Percentiles rank a stretch among this genome's conserved stretches.
phyloP scores from a whole-genome alignment of 352 stramenopile species.

The Thalassiosira allenii region DNA sequence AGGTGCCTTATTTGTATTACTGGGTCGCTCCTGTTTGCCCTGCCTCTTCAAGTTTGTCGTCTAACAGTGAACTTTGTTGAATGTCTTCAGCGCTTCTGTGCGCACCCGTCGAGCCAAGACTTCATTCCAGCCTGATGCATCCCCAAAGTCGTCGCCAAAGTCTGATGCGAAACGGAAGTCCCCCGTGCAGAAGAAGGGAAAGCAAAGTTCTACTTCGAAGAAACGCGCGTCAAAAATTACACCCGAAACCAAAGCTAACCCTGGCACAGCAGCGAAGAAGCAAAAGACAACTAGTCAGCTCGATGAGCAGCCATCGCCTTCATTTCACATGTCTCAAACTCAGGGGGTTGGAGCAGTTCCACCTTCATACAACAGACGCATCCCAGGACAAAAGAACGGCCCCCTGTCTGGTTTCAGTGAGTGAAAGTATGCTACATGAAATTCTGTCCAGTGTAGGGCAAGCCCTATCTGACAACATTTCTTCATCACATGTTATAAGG shows the following conservation, averaged over 20 bases:
- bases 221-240: slow-evolving; percentile 40
- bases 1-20: background rate
- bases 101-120: slow-evolving; percentile 17
- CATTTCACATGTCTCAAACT: slow-evolving; percentile 63
- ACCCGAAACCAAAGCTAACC: slow-evolving; percentile 25
- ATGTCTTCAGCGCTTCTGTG: too few species aligned
- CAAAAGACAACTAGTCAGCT: slow-evolving; percentile 18
- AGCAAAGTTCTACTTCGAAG: too few species aligned
- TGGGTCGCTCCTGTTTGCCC: too few species aligned
- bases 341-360: slow-evolving; percentile 29
- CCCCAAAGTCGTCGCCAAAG: slow-evolving; percentile 1
- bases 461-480: too few species aligned
- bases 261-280: slow-evolving; percentile 39
- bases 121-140: background rate
- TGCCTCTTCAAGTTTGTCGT: too few species aligned
- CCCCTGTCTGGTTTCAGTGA: slow-evolving; percentile 45
- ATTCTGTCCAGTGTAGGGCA: too few species aligned
- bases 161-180: background rate
- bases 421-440: too few species aligned
- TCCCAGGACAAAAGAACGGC: slow-evolving; percentile 1
- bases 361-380: slow-evolving; percentile 28
- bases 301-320: slow-evolving; percentile 31
- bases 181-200: too few species aligned
- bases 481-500: slow-evolving; percentile 1
- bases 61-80: background rate